Evolutionary conservation across 768 basidiomycete genomes (phyloP).

Genomic region (Lenzites betulinus): DNA sequence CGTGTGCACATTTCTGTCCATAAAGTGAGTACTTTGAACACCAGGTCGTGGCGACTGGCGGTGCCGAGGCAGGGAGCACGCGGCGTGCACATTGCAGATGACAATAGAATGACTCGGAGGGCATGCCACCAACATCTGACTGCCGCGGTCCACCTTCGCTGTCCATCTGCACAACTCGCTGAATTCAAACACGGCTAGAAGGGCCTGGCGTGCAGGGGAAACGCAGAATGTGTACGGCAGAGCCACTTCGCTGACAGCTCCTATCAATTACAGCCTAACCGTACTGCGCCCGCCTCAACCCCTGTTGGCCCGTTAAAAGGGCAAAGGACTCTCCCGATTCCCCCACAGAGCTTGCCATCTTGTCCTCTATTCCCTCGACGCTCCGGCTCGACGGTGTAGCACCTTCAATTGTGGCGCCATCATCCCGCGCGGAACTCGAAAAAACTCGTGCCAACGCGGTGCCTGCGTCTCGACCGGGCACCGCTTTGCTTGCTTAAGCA

Average conservation of each 20-base stretch:
- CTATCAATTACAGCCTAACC: neutral
- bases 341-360: no score
- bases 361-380: no score
- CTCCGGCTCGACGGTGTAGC: no score
- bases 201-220: neutral
- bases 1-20: neutral
- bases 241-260: slow-evolving; percentile 1
- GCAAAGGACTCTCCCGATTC: neutral
- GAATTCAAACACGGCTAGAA: neutral
- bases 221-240: slow-evolving; percentile 1
- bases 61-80: neutral
- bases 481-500: no score
- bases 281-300: neutral
- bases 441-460: no score
- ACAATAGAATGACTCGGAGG: neutral
- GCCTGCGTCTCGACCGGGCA: no score
- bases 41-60: neutral
- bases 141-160: neutral
- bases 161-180: neutral
- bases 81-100: neutral
- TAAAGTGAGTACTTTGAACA: neutral
- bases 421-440: no score
- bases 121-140: no score
- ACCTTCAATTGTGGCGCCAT: no score
- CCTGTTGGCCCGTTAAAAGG: neutral